These are phyloP conservation scores for Lachnellula arida DNA, from an alignment of 2,329 filamentous ascomycete species.

Conservation along the genomic window DNA sequence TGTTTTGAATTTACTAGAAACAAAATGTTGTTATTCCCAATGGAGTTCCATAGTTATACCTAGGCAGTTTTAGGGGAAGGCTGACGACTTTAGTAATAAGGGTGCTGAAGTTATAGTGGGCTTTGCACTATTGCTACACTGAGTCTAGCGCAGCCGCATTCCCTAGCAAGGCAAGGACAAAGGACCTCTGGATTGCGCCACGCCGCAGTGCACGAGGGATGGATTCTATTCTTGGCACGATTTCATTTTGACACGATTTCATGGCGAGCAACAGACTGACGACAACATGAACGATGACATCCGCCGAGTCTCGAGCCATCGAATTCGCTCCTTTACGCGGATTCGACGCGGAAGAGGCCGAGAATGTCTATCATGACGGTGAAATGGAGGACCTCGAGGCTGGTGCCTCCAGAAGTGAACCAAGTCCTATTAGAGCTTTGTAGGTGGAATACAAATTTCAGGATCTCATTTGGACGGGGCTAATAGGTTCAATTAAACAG, in stretches of 20 bases:
- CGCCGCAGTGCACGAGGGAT: not conserved
- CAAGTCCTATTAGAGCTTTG: not conserved
- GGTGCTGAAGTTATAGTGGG: too few relatives aligned
- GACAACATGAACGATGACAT: conserved; percentile 7
- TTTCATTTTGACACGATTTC: not conserved
- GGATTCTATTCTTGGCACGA: not conserved
- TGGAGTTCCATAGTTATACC: too few relatives aligned
- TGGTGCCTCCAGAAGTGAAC: not conserved
- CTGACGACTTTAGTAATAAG: too few relatives aligned
- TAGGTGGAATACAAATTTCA: not conserved
- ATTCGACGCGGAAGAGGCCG: conserved; percentile 3
- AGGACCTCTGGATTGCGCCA: too few relatives aligned
- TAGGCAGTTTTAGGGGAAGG: too few relatives aligned
- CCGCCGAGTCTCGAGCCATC: not conserved
- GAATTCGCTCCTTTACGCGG: conserved; percentile 4
- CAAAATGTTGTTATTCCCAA: too few relatives aligned
- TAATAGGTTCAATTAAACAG: not conserved
- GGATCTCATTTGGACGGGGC: not conserved
- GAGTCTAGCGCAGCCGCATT: too few relatives aligned
- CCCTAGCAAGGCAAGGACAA: too few relatives aligned
- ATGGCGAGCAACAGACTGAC: not conserved
- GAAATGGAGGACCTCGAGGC: not conserved
- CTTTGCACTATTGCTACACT: too few relatives aligned
- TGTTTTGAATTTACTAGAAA: too few relatives aligned
- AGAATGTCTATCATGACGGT: not conserved